These are phyloP conservation scores for Rhizopogon rudus DNA, from an alignment of 768 basidiomycete genomes.

Conservation along the genomic window DNA sequence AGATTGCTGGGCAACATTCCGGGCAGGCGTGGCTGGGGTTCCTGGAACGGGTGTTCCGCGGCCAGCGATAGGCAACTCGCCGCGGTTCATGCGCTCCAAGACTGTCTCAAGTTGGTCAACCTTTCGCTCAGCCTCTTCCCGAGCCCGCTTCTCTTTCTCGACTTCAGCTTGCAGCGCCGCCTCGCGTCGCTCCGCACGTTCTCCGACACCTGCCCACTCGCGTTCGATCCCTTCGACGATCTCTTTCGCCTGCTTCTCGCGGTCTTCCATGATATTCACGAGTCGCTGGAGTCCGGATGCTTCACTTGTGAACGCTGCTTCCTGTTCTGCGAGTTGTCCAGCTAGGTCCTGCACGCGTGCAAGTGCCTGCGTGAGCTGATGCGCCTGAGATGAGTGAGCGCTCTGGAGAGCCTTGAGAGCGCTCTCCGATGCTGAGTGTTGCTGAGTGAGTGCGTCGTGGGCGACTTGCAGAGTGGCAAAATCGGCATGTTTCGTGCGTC, in stretches of 20 bases:
- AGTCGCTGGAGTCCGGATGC: slow-evolving; percentile 68
- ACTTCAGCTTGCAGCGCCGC: slow-evolving; percentile 61
- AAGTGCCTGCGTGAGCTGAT: slow-evolving; percentile 74
- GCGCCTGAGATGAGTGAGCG: slow-evolving; percentile 62
- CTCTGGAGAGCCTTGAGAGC: slow-evolving; percentile 72
- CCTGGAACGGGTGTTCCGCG: slow-evolving; percentile 32
- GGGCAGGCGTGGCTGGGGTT: slow-evolving; percentile 38
- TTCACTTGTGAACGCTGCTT: slow-evolving; percentile 77
- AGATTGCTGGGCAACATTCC: slow-evolving; percentile 33
- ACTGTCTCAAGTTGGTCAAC: slow-evolving; percentile 69
- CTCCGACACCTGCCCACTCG: slow-evolving; percentile 74
- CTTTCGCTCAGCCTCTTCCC: slow-evolving; percentile 68
- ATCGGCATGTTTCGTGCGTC: slow-evolving; percentile 78
- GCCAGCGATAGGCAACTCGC: slow-evolving; percentile 60
- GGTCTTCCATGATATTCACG: slow-evolving; percentile 80
- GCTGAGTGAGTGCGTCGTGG: slow-evolving; percentile 68
- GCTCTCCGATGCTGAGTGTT: slow-evolving; percentile 58
- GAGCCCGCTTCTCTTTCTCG: slow-evolving; percentile 62
- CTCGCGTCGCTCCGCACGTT: slow-evolving; percentile 66
- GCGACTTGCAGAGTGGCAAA: slow-evolving; percentile 70
- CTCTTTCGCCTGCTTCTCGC: slow-evolving; percentile 79
- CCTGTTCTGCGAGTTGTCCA: slow-evolving; percentile 78
- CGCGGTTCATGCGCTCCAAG: slow-evolving; percentile 64
- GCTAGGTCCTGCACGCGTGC: slow-evolving; percentile 70
- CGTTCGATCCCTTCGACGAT: slow-evolving; percentile 79